Evolutionary conservation across 228 moss, liverwort and hornwort species (phyloP).

Genomic region (Sphagnum magellanicum): DNA sequence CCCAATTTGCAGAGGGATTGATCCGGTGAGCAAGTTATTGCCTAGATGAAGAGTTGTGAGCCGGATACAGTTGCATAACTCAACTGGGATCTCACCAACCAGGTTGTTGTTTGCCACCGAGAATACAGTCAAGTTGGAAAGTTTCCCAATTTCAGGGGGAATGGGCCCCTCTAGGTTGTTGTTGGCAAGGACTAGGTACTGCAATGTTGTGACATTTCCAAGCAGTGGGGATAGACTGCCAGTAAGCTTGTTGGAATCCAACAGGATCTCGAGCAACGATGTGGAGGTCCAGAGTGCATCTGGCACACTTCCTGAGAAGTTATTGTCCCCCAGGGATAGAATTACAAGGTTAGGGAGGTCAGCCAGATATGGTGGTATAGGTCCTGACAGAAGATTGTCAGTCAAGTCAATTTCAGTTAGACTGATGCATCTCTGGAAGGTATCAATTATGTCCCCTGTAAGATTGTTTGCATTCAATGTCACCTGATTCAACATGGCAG

Average conservation of each 20-base stretch:
- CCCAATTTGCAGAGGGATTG: constrained; percentile 32
- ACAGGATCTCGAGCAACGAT: constrained; percentile 31
- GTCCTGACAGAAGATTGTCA: constrained; percentile 32
- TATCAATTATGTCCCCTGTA: constrained; percentile 30
- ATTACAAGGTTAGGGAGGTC: constrained; percentile 33
- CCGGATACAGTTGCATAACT: constrained; percentile 35
- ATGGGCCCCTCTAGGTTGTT: constrained; percentile 29
- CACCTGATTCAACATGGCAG: constrained; percentile 17
- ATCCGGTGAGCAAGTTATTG: constrained; percentile 28
- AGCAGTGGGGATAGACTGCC: constrained; percentile 30
- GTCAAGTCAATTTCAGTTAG: constrained; percentile 33
- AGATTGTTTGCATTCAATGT: constrained; percentile 29
- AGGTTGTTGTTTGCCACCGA: constrained; percentile 38
- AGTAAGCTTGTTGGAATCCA: constrained; percentile 31
- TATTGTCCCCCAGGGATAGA: constrained; percentile 32
- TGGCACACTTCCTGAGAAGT: constrained; percentile 31
- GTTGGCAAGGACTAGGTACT: constrained; percentile 26
- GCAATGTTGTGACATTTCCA: constrained; percentile 18
- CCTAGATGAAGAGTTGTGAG: constrained; percentile 48
- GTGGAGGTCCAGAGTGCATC: constrained; percentile 33
- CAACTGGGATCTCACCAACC: constrained; percentile 27
- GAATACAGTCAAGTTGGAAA: constrained; percentile 31
- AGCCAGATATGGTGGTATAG: constrained; percentile 30
- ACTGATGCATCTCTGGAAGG: constrained; percentile 15
- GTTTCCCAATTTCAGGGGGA: constrained; percentile 26